Evolutionary conservation across 371 early-diverging fungal species (phyloP), one percentile per base, ranked within the genome.

Genomic region (Entomophthora muscae): DNA sequence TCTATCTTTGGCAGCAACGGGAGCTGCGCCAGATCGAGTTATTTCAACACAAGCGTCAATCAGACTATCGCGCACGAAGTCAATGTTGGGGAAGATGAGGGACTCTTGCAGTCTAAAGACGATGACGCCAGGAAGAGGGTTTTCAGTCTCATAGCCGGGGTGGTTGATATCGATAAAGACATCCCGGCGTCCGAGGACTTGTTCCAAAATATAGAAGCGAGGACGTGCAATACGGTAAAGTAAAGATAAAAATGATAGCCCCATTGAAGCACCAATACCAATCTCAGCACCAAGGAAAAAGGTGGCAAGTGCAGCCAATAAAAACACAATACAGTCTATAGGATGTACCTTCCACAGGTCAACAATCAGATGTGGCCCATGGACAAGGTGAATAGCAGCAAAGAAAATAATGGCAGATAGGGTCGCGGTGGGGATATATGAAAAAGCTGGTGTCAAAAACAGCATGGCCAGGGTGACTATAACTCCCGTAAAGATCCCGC

Each of bases 351-450:
- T 54, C 64, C 64, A 69, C 26, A 66, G 65, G 51, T 69, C 63
- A 1, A 58, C 31, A 57, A 66, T 65, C 31, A 61, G 63, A 2
- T 60, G 24, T 0, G 63, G 64, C 0, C 22, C 22, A 53, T 64
- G 61, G 63, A 68, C 56, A 3, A 68, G 66, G 27, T 53, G 52
- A 12, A 27, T 83, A 69, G 84, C 80, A 53, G 83, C 80, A 59
- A 73, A 76, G 59, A 90, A 83, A 51, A 90, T 87, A 51, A 92
- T 78, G 0, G 88, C 86, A 21, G 89, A 75, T 3, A 90, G 76
- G 1, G 75, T 75, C 28, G 91, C 80, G 52, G 79, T 78, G 2
- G 91, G 88, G 51, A 93, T 86, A 64, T 79, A 90, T 72, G 79
- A 86, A 69, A 93, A 86, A 2, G 84, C 83, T 21, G 84, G 85